A percentile compares a stretch with the other conserved stretches of the same genome.
Evolutionary conservation across 83 land plant species (phyloP).

Genomic region (Picea abies): DNA sequence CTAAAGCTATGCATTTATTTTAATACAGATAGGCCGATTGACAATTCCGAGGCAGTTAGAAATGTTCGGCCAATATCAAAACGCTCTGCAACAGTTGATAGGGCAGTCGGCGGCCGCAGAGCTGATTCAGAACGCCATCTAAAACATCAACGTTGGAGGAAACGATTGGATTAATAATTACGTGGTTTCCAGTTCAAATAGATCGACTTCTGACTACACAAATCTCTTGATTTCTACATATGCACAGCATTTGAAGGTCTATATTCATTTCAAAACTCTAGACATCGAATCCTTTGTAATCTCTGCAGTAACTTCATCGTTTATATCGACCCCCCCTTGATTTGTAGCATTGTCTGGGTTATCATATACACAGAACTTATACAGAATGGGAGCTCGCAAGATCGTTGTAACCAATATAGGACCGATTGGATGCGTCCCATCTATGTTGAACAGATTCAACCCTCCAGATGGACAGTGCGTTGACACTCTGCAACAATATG

Average conservation of each 20-base stretch:
- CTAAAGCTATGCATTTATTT: background rate
- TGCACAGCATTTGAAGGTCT: conserved; percentile 7
- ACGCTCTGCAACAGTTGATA: background rate
- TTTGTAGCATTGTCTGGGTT: background rate
- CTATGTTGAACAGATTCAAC: conserved; percentile 32
- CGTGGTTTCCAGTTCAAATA: background rate
- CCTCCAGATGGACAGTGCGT: conserved; percentile 35
- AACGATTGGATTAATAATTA: conserved; percentile 21
- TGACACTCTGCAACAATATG: conserved; percentile 23
- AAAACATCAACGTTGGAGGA: conserved; percentile 13
- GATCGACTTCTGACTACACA: background rate
- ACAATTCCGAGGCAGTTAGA: conserved; percentile 16
- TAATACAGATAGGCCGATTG: conserved; percentile 5
- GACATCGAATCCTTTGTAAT: background rate
- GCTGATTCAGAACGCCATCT: conserved; percentile 12
- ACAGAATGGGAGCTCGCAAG: conserved; percentile 45
- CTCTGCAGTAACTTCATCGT: no score
- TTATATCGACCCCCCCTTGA: no score
- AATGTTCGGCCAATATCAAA: conserved; percentile 17
- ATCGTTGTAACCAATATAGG: conserved; percentile 29
- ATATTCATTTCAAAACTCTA: background rate
- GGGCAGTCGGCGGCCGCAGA: conserved; percentile 2
- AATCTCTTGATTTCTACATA: background rate
- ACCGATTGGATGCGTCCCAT: conserved; percentile 51
- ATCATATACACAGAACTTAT: conserved; percentile 22